A percentile compares a stretch with the other conserved stretches of the same genome.
Conservation (phyloP, 164 flowering plant genomes). For the Dillenia suffruticosa region DNA sequence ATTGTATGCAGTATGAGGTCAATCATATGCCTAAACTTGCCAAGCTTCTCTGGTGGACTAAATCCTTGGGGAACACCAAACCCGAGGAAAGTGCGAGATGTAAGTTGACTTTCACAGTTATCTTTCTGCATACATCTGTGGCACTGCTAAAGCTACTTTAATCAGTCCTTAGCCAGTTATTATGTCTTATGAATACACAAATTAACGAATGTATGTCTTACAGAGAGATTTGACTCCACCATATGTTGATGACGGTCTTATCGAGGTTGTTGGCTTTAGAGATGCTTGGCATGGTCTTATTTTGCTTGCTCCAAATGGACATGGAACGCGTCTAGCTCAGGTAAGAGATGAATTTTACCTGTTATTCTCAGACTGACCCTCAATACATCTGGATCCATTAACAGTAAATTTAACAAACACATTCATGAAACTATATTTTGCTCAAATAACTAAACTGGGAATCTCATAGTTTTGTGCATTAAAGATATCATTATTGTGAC, state of each 20-base stretch:
- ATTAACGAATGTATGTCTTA: too few relatives aligned
- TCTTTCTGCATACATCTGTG: not conserved
- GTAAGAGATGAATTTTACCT: slow-evolving; percentile 23
- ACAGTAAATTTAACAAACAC: too few relatives aligned
- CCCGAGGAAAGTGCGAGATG: slow-evolving; percentile 44
- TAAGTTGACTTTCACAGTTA: slow-evolving; percentile 10
- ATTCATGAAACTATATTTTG: too few relatives aligned
- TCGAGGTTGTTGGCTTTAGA: slow-evolving; percentile 88
- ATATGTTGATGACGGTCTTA: slow-evolving; percentile 77
- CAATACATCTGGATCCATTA: too few relatives aligned
- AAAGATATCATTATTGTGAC: too few relatives aligned
- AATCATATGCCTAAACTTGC: slow-evolving; percentile 80
- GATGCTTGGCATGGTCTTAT: slow-evolving; percentile 96
- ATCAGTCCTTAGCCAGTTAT: not conserved
- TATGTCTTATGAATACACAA: too few relatives aligned
- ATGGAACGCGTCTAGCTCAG: slow-evolving; percentile 97
- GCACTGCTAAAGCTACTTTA: too few relatives aligned
- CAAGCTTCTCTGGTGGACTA: slow-evolving; percentile 94
- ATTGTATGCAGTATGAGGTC: slow-evolving; percentile 72
- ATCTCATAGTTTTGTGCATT: too few relatives aligned
- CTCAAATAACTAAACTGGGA: too few relatives aligned
- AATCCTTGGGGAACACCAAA: slow-evolving; percentile 93
- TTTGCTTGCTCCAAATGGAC: slow-evolving; percentile 77
- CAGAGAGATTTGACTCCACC: slow-evolving; percentile 85
- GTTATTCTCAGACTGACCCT: not conserved